Evolutionary conservation across 2,329 filamentous ascomycete genomes (phyloP).

Genomic region (Trichoderma hamatum): DNA sequence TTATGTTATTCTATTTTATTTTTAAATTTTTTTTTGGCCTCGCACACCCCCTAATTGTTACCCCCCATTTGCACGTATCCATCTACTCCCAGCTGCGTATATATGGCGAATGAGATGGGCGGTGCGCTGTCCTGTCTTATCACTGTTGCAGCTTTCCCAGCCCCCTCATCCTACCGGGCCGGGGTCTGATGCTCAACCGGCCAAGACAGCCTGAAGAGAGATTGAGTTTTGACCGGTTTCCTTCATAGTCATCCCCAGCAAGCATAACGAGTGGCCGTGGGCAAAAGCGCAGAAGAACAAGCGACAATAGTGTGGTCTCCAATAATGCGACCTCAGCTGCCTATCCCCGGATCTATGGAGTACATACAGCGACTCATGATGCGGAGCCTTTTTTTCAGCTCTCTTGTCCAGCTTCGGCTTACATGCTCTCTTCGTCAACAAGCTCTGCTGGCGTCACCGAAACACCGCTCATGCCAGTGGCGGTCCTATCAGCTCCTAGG

Average conservation of each 20-base stretch:
- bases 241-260: constrained; percentile 2
- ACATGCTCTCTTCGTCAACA: not conserved
- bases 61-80: constrained; percentile 20
- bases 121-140: not conserved
- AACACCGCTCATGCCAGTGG: not conserved
- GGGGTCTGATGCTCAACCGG: constrained; percentile 23
- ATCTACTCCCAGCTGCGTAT: constrained; percentile 1
- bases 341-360: not conserved
- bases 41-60: constrained; percentile 14
- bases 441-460: not conserved
- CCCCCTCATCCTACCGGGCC: constrained; percentile 11
- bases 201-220: not conserved
- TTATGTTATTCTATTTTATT: not conserved
- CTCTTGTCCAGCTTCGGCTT: not conserved
- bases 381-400: not conserved
- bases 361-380: not conserved
- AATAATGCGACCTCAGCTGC: not conserved
- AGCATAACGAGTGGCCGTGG: not conserved
- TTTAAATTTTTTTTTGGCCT: not conserved
- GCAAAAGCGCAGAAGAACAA: constrained; percentile 22
- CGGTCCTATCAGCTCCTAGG: not conserved
- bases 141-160: constrained; percentile 4
- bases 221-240: constrained; percentile 27
- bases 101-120: constrained; percentile 7
- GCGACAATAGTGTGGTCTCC: not conserved